Conservation (phyloP, 2,329 filamentous ascomycete species). For the Dothistroma septosporum region DNA sequence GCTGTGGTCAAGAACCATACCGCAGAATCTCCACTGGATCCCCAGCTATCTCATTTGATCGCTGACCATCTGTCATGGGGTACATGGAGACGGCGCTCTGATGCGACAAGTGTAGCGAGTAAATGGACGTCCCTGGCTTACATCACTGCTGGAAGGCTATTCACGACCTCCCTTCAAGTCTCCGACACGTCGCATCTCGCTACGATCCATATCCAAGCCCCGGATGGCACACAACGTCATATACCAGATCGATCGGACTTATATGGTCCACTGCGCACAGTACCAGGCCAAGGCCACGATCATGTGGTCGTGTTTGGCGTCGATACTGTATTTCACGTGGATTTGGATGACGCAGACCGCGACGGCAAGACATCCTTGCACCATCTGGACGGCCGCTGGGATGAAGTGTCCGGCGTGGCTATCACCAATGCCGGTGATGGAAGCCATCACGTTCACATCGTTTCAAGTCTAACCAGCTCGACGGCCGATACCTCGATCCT, state of each 20-base stretch:
- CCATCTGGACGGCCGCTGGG: constrained; percentile 42
- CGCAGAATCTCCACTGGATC: background rate
- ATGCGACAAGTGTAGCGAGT: background rate
- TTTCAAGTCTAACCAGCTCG: constrained; percentile 37
- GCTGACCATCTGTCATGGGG: constrained; percentile 12
- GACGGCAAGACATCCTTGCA: constrained; percentile 17
- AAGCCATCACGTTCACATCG: constrained; percentile 33
- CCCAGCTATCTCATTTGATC: background rate
- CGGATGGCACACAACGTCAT: background rate
- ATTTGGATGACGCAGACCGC: constrained; percentile 22
- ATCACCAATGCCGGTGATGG: constrained; percentile 20
- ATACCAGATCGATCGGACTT: constrained; percentile 10
- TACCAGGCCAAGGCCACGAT: constrained; percentile 7
- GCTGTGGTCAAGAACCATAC: background rate
- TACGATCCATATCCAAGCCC: background rate
- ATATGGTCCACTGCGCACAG: constrained; percentile 23
- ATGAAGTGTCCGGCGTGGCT: constrained; percentile 38
- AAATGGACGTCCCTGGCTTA: constrained; percentile 11
- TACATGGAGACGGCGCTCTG: constrained; percentile 12
- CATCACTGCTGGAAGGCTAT: constrained; percentile 15
- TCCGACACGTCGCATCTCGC: background rate
- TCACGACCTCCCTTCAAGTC: constrained; percentile 1
- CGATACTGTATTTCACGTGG: constrained; percentile 25
- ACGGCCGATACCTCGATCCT: constrained; percentile 34
- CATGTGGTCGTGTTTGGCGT: constrained; percentile 34